These are phyloP conservation scores for Boletus vermiculosoides DNA, from an alignment of 768 basidiomycete genomes.

Conservation along the genomic window DNA sequence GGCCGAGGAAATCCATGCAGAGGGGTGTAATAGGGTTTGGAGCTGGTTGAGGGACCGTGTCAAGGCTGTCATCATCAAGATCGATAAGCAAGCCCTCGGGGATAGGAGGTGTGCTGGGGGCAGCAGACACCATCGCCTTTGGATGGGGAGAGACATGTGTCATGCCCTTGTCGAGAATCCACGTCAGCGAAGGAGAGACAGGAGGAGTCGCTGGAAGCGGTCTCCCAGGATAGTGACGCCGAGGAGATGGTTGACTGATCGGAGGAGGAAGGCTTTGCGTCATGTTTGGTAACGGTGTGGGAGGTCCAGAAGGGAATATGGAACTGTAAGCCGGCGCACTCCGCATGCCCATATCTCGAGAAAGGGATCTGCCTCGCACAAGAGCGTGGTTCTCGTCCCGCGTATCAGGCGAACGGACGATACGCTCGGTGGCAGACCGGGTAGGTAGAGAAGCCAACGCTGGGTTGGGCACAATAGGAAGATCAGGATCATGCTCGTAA, in stretches of 20 bases:
- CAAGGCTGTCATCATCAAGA: conserved; percentile 44
- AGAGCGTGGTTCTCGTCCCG: conserved; percentile 30
- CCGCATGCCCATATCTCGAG: conserved; percentile 32
- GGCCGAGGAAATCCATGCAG: conserved; percentile 26
- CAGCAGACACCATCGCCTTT: conserved; percentile 18
- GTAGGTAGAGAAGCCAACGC: conserved; percentile 22
- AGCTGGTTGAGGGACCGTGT: conserved; percentile 12
- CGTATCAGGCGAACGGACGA: conserved; percentile 28
- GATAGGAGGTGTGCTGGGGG: conserved; percentile 37
- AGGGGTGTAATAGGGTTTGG: conserved; percentile 15
- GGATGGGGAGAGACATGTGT: conserved; percentile 11
- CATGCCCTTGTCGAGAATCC: conserved; percentile 33
- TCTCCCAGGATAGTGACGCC: conserved; percentile 33
- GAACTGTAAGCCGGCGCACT: conserved; percentile 35
- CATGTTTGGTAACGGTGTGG: conserved; percentile 24
- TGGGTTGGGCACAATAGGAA: conserved; percentile 23
- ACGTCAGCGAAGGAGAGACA: conserved; percentile 32
- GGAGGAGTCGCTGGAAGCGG: conserved; percentile 35
- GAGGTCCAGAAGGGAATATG: conserved; percentile 35
- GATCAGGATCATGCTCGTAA: conserved; percentile 31
- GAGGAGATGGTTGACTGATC: conserved; percentile 26
- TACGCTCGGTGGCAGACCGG: conserved; percentile 33
- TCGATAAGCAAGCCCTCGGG: conserved; percentile 56
- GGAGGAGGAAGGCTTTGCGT: conserved; percentile 27
- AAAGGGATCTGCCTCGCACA: conserved; percentile 33